Evolutionary conservation across 768 basidiomycete species (phyloP).

Genomic region (Mycena galericulata): DNA sequence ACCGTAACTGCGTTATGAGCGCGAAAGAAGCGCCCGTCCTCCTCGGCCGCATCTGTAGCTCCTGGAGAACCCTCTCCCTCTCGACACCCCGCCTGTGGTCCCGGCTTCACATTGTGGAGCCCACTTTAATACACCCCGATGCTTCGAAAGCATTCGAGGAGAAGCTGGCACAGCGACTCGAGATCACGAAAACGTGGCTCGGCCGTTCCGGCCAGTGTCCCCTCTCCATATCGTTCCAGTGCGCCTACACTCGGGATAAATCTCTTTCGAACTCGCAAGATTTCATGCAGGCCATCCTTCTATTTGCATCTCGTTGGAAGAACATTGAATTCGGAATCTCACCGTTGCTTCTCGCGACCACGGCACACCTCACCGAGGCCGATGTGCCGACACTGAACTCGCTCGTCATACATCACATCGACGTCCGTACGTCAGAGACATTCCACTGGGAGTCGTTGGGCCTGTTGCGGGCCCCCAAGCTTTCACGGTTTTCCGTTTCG

Average conservation of each 20-base stretch:
- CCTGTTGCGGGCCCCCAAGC: background rate
- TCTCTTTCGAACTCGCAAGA: background rate
- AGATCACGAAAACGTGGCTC: background rate
- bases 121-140: background rate
- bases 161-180: background rate
- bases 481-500: background rate
- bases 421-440: background rate
- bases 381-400: slow-evolving; percentile 8
- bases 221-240: slow-evolving; percentile 2
- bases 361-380: background rate
- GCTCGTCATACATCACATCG: background rate
- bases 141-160: background rate
- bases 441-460: background rate
- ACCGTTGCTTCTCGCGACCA: background rate
- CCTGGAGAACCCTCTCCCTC: no score
- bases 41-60: no score
- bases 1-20: no score
- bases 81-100: slow-evolving; percentile 42
- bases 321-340: background rate
- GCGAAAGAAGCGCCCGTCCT: no score
- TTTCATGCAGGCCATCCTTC: background rate
- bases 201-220: slow-evolving; percentile 8
- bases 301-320: slow-evolving; percentile 16
- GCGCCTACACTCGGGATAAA: background rate
- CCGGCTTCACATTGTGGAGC: slow-evolving; percentile 20